Base-by-base conservation (phyloP, 1,139 yeast species). In the Scheffersomyces quercinus region DNA sequence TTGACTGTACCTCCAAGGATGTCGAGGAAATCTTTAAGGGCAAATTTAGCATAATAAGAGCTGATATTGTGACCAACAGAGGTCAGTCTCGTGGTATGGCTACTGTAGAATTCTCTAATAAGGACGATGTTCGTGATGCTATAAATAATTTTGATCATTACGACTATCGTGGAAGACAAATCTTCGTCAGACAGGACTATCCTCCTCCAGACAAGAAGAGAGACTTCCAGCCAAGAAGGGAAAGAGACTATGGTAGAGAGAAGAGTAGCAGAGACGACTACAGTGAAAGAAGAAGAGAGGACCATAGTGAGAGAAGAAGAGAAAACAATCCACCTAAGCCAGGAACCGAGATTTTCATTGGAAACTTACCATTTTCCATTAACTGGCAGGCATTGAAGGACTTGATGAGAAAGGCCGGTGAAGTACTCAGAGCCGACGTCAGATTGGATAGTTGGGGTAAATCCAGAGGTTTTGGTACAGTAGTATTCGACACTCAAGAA, bases 81-180 rank as follows among this genome's bases (percentile, higher is more conserved):
- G 95, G 96, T 44, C 88, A 88, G 57, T 85, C 91, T 64, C 75
- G 95, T 70, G 91, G 99, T 51, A 86, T 85, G 93, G 95, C 91
- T 40, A 88, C 97, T 14, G 97, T 93, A 34, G 98, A 93, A 64
- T 93, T 86, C 59, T 73, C 82, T 11, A 73, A 74, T 41, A 73
- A 77, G 44, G 84, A 79, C 16, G 88, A 83, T 46, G 98, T 91
- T 3, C 78, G 76, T 43, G 75, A 71, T 32, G 98, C 98, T 20
- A 89, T 93, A 52, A 70, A 73, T 42, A 76, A 81, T 53, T 84
- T 78, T 58, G 87, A 88, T 65, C 86, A 87, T 59, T 74, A 80
- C 29, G 77, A 73, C 40, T 79, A 85, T 52, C 71, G 75, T 60
- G 96, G 93, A 12, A 83, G 99, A 62, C 85, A 83, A 55, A 86